Evolutionary conservation across 2,329 filamentous ascomycete species (phyloP), one percentile per base, ranked within the genome.

Genomic region (Reticulascus tulasneorum): DNA sequence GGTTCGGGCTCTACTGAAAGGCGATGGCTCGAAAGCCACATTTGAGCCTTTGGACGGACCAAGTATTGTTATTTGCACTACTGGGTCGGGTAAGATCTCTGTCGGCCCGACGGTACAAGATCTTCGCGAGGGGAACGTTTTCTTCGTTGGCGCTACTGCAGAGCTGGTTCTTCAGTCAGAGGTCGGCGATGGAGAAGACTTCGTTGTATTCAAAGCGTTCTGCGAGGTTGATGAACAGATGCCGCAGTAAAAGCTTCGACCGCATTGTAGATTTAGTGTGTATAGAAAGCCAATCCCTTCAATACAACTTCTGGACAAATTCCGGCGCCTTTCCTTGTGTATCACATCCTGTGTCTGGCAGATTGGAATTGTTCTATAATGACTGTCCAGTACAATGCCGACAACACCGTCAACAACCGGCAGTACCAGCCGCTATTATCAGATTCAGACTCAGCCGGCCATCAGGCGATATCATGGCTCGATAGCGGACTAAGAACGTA

Each of bases 161-260:
- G 85, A 94, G 62, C 72, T 85, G 23, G 75, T 91, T 4, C 64
- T 97, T 33, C 84, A 95, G 65, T 87, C 75, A 10, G 69, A 69
- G 30, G 68, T 66, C 2, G 71, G 56, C 0, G 64, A 71, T 1
- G 79, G 79, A 18, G 82, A 88, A 38, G 78, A 84, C 37, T 84
- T 97, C 48, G 84, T 84, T 18, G 90, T 85, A 0, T 98, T 94
- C 70, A 93, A 90, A 67, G 93, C 91, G 1, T 96, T 94, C 59
- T 95, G 89, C 54, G 90, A 96, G 67, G 71, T 94, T 42, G 77
- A 80, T 23, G 63, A 71, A 8, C 59, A 62, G 34, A 18, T 47
- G 3, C 42, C 33, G 15, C 53, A 52, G 45, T 41, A 55, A 36
- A 60, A 53, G 52, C 42, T 58, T 35, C 58, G 36, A 45, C 5